Percentiles rank a stretch among this genome's conserved stretches.
Evolutionary conservation across 371 early-diverging fungal species (phyloP).

Genomic region (Rhizopus delemar): DNA sequence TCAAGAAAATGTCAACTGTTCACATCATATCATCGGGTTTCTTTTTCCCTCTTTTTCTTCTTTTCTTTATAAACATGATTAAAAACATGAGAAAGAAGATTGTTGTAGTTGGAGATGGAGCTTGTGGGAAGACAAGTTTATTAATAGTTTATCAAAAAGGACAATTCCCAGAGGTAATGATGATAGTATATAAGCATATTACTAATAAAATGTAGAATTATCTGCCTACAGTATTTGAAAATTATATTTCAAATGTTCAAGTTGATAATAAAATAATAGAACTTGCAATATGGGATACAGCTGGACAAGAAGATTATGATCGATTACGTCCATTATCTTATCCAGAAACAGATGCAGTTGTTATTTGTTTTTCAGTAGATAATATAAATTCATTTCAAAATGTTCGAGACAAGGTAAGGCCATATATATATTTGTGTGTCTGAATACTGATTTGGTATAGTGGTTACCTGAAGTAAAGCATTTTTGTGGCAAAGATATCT

Average conservation of each 20-base stretch:
- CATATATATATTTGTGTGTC: background rate
- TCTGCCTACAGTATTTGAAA: conserved; percentile 87
- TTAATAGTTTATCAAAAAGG: conserved; percentile 47
- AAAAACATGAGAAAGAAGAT: conserved; percentile 34
- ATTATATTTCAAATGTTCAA: conserved; percentile 79
- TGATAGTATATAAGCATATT: background rate
- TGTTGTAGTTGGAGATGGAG: conserved; percentile 45
- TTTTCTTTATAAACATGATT: conserved; percentile 9
- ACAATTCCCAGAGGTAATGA: conserved; percentile 35
- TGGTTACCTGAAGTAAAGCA: conserved; percentile 69
- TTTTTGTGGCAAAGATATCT: conserved; percentile 58
- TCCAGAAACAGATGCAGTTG: conserved; percentile 86
- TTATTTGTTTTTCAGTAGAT: conserved; percentile 86
- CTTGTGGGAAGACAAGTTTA: conserved; percentile 44
- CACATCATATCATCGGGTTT: background rate
- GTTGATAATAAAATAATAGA: conserved; percentile 76
- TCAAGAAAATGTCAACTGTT: background rate
- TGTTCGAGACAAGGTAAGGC: conserved; percentile 72
- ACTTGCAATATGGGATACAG: conserved; percentile 92
- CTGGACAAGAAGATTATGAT: conserved; percentile 89
- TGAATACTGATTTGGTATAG: conserved; percentile 21
- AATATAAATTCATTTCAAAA: conserved; percentile 78
- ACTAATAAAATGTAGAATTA: conserved; percentile 33
- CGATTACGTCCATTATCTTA: conserved; percentile 82
- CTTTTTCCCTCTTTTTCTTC: conserved; percentile 11